phyloP scores from a whole-genome alignment of 2,329 filamentous ascomycete genomes.

The Paracoccidioides brasiliensis region DNA sequence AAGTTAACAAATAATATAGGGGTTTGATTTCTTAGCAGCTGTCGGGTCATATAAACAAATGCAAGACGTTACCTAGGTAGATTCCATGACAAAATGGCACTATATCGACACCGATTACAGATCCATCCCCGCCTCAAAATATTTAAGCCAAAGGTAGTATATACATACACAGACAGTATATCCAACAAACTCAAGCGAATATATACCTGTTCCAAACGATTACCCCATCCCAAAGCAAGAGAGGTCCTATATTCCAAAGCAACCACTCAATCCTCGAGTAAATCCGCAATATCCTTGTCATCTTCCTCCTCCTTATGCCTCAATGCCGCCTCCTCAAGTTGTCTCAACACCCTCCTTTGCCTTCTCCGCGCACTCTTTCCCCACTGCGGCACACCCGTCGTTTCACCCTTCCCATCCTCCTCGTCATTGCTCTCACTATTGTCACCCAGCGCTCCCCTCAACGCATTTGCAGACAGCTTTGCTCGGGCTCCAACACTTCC shows the following conservation, averaged over 20 bases:
- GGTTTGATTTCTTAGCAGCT: too few relatives aligned
- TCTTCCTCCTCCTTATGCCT: conserved; percentile 51
- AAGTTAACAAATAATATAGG: too few relatives aligned
- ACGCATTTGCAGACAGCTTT: conserved; percentile 51
- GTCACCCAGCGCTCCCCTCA: conserved; percentile 44
- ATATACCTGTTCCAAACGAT: too few relatives aligned
- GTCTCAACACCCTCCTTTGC: conserved; percentile 54
- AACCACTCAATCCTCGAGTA: conserved; percentile 42
- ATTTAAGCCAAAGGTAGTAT: too few relatives aligned
- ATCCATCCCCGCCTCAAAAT: too few relatives aligned
- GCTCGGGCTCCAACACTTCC: conserved; percentile 29
- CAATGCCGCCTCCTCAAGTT: conserved; percentile 51
- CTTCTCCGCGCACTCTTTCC: conserved; percentile 57
- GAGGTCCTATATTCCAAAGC: background rate
- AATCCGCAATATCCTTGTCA: conserved; percentile 64
- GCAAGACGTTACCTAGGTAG: too few relatives aligned
- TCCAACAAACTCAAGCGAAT: too few relatives aligned
- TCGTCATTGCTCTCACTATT: conserved; percentile 39
- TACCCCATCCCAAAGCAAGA: too few relatives aligned
- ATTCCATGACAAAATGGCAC: too few relatives aligned
- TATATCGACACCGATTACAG: too few relatives aligned
- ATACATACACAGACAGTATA: too few relatives aligned
- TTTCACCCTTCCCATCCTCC: conserved; percentile 17
- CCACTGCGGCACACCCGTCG: conserved; percentile 40
- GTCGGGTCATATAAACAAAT: too few relatives aligned